phyloP scores from a whole-genome alignment of 2,329 filamentous ascomycete genomes.

The Colletotrichum lupini region DNA sequence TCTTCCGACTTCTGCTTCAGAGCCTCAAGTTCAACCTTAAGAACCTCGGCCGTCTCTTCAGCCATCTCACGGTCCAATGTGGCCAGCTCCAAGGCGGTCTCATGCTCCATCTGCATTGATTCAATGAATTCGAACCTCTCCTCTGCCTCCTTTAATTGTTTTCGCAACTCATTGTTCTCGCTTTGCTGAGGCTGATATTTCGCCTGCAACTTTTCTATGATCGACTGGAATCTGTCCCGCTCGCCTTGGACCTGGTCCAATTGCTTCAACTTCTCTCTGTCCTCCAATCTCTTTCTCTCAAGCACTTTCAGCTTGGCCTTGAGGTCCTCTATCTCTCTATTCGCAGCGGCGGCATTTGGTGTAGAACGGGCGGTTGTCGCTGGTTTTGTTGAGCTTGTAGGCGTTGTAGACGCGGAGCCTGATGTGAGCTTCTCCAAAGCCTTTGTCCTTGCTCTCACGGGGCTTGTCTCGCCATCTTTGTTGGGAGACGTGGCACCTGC shows the following conservation, averaged over 20 bases:
- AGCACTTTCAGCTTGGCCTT: conserved; percentile 88
- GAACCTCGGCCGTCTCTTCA: conserved; percentile 87
- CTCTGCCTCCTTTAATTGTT: conserved; percentile 81
- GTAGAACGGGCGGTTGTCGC: conserved; percentile 44
- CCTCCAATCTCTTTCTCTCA: conserved; percentile 87
- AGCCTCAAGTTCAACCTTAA: conserved; percentile 82
- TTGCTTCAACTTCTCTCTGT: conserved; percentile 84
- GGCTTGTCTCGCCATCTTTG: conserved; percentile 65
- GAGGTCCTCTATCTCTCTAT: conserved; percentile 83
- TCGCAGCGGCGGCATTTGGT: conserved; percentile 60
- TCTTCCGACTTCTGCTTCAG: conserved; percentile 84
- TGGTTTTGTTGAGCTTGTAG: conserved; percentile 37
- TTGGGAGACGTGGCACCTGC: conserved; percentile 54
- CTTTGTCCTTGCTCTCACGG: conserved; percentile 60
- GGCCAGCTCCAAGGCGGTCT: conserved; percentile 85
- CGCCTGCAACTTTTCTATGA: conserved; percentile 90
- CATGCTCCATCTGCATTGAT: conserved; percentile 82
- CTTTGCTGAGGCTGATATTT: conserved; percentile 89
- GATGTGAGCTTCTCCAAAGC: conserved; percentile 64
- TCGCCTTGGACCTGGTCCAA: conserved; percentile 82
- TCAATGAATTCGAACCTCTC: conserved; percentile 76
- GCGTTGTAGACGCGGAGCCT: conserved; percentile 44
- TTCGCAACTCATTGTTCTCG: conserved; percentile 81
- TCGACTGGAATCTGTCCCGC: conserved; percentile 80
- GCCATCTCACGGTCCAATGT: conserved; percentile 95